Evolutionary conservation across 371 early-diverging fungal genomes (phyloP), one percentile per base, ranked within the genome.

Genomic region (Circinella umbellata): DNA sequence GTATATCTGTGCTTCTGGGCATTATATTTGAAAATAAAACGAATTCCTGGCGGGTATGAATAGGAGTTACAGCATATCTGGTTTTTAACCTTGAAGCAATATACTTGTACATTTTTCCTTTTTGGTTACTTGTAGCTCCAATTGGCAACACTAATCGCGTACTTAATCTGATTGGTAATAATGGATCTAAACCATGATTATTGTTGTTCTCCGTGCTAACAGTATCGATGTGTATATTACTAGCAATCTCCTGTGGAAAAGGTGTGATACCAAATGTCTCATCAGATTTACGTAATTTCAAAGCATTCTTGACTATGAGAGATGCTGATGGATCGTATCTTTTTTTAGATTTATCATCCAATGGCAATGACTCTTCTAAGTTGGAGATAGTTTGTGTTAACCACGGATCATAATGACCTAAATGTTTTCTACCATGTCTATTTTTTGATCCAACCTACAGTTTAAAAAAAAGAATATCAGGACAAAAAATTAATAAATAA

Each of bases 231-330:
- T 18, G 0, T 34, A 57, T 10, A 10, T 27, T 4, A 57, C 14
- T 14, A 14, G 57, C 57, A 14, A 57, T n/a, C 6, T 5, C 57
- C 27, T 1, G 4, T 2, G 57, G 57, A 34, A 57, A 57, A 34
- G 27, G 6, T 11, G 57, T 34, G 34, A 57, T 57, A 27, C 57
- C 57, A 34, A 57, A 57, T 5, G 57, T 57, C 57, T 57, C 57
- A 13, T 18, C 27, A 5, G 57, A 34, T 27, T 27, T 57, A 1
- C 35, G 20, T 9, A 57, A 5, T 5, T 57, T 10, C 6, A 57
- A 4, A 5, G 57, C 57, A 57, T 57, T 7, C 4, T 34, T 57
- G 34, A 57, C 57, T 27, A 57, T 14, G 3, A 57, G 35, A 18
- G 27, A 8, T 5, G 5, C 4, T 14, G 27, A 5, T 27, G 7